Conservation (phyloP, 208 protist genomes). For the Leishmania braziliensis region DNA sequence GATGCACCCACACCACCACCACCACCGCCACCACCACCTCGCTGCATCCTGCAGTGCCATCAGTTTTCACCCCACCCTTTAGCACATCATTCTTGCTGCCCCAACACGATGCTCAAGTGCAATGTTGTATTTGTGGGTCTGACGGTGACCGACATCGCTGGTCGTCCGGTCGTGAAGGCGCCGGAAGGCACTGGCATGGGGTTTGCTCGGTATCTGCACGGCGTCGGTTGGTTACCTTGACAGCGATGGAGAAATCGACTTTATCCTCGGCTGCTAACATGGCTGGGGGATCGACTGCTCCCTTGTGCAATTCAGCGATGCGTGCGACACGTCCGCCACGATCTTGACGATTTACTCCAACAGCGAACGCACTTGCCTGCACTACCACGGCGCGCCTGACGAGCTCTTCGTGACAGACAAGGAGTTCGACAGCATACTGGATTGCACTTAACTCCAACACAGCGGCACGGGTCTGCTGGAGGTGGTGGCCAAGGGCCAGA, state of each 20-base stretch:
- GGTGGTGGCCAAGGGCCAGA: conserved; percentile 25
- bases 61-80: not conserved
- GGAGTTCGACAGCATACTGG: conserved; percentile 26
- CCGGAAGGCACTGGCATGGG: conserved; percentile 20
- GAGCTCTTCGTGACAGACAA: conserved; percentile 24
- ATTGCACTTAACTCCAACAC: conserved; percentile 24
- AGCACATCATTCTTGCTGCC: not conserved
- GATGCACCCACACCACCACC: not conserved
- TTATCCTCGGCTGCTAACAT: conserved; percentile 24
- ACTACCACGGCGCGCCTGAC: conserved; percentile 27
- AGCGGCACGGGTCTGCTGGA: conserved; percentile 25
- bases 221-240: conserved; percentile 24
- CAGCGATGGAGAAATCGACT: conserved; percentile 27
- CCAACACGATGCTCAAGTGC: conserved; percentile 20
- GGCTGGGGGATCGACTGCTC: conserved; percentile 30
- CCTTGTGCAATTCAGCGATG: conserved; percentile 21
- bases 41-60: not conserved
- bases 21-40: not conserved
- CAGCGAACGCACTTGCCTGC: conserved; percentile 25
- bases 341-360: conserved; percentile 25
- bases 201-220: conserved; percentile 26
- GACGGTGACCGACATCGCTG: conserved; percentile 27
- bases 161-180: conserved; percentile 21
- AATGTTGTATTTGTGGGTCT: conserved; percentile 14
- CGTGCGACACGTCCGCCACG: conserved; percentile 21